phyloP scores from a whole-genome alignment of 495 filamentous ascomycete species.

The Aspergillus hancockii region DNA sequence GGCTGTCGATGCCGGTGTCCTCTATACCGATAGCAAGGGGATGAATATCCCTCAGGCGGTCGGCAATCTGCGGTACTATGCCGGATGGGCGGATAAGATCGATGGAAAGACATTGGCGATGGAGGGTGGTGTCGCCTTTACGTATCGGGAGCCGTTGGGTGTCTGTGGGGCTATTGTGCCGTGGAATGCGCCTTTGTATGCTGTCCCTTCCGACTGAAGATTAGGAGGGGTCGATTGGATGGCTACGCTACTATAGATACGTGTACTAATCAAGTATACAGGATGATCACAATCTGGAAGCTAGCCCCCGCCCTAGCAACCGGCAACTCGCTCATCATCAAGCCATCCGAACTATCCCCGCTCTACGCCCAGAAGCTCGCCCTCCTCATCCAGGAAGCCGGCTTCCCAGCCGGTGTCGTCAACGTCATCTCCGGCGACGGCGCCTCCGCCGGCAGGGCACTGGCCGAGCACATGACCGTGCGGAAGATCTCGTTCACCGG shows the following conservation, averaged over 20 bases:
- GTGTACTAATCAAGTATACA: conserved; percentile 40
- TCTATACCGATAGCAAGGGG: conserved; percentile 22
- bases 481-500: conserved; percentile 67
- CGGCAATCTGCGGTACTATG: conserved; percentile 34
- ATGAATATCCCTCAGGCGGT: conserved; percentile 25
- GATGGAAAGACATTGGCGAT: conserved; percentile 31
- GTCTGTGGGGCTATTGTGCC: conserved; percentile 39
- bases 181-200: conserved; percentile 38
- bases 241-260: conserved; percentile 48
- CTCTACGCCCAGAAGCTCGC: conserved; percentile 85
- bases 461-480: conserved; percentile 71
- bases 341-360: conserved; percentile 89
- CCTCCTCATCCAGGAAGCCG: conserved; percentile 77
- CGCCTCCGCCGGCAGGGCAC: conserved; percentile 72
- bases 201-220: neutral
- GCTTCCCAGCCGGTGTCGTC: conserved; percentile 83
- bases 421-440: conserved; percentile 85
- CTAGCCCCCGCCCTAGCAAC: conserved; percentile 56
- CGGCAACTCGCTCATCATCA: conserved; percentile 73
- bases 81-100: conserved; percentile 39
- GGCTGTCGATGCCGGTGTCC: conserved; percentile 30
- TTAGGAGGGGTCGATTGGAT: conserved; percentile 41
- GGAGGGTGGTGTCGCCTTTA: conserved; percentile 28
- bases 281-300: conserved; percentile 72
- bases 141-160: conserved; percentile 35